phyloP scores from a whole-genome alignment of 345 rosid genomes.

The Hibiscus tridactylites region DNA sequence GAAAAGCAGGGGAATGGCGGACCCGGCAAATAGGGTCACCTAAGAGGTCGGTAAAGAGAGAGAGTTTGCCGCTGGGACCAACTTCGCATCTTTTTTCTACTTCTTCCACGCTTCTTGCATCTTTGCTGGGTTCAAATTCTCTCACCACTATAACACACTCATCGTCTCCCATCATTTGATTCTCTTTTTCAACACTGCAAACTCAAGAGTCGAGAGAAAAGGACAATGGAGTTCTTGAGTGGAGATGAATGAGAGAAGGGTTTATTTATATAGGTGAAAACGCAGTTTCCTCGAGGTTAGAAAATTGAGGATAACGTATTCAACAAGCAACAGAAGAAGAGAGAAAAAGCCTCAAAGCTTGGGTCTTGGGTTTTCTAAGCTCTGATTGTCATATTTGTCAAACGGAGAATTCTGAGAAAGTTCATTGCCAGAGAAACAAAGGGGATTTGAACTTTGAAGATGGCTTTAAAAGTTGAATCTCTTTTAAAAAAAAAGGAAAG shows the following conservation, averaged over 20 bases:
- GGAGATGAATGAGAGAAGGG: neutral
- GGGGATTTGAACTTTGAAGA: slow-evolving; percentile 1
- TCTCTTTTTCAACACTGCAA: neutral
- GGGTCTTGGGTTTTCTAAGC: neutral
- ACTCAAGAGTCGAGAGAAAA: neutral
- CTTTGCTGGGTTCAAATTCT: slow-evolving; percentile 56
- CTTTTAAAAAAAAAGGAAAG: too few relatives aligned
- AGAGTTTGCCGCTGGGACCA: slow-evolving; percentile 68
- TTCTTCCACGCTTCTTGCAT: slow-evolving; percentile 48
- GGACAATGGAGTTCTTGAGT: neutral
- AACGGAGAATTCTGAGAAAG: slow-evolving; percentile 6
- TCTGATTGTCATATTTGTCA: neutral
- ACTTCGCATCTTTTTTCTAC: slow-evolving; percentile 88
- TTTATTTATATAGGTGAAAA: slow-evolving; percentile 10
- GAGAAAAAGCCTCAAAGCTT: neutral
- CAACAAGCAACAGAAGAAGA: slow-evolving; percentile 12
- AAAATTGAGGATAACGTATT: slow-evolving; percentile 13
- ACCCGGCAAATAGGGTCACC: slow-evolving; percentile 99
- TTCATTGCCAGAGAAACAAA: slow-evolving; percentile 16
- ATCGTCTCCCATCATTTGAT: slow-evolving; percentile 16
- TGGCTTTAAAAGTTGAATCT: slow-evolving; percentile 25
- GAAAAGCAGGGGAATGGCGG: slow-evolving; percentile 94
- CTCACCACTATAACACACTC: slow-evolving; percentile 43
- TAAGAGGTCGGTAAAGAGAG: slow-evolving; percentile 86
- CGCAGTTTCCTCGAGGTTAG: slow-evolving; percentile 17